These are phyloP conservation scores for Neurospora terricola DNA, from an alignment of 495 filamentous ascomycete species.

Conservation along the genomic window DNA sequence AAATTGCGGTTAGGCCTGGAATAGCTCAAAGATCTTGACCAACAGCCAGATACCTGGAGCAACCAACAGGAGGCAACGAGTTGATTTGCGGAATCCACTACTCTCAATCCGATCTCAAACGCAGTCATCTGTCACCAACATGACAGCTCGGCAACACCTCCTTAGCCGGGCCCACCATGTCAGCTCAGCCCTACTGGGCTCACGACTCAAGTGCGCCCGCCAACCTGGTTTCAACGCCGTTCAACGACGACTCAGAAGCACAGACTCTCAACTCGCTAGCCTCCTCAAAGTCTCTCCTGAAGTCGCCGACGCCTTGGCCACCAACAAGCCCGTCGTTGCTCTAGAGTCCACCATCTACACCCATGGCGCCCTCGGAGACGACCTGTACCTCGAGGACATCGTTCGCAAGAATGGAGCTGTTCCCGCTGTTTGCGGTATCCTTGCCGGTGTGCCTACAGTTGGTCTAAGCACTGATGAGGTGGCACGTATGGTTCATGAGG, in stretches of 20 bases:
- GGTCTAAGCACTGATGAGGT: constrained; percentile 64
- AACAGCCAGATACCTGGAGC: not conserved
- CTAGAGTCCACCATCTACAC: constrained; percentile 78
- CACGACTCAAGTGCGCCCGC: not conserved
- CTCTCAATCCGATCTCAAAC: not conserved
- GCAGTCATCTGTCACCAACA: not conserved
- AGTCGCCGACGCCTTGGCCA: constrained; percentile 61
- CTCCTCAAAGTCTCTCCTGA: constrained; percentile 74
- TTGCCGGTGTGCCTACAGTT: constrained; percentile 72
- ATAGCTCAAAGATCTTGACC: not conserved
- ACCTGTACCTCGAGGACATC: constrained; percentile 69
- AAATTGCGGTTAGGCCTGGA: not conserved
- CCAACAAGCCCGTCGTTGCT: constrained; percentile 73
- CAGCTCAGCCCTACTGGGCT: not conserved
- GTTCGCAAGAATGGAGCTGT: constrained; percentile 74
- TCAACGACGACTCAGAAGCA: not conserved
- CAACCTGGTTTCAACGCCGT: not conserved
- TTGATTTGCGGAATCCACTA: not conserved
- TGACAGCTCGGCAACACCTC: not conserved
- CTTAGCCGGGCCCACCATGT: not conserved
- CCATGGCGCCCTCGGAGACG: constrained; percentile 73
- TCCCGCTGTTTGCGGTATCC: constrained; percentile 83
- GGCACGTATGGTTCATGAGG: constrained; percentile 55
- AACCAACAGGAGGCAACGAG: not conserved
- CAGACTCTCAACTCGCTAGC: constrained; percentile 28